These are phyloP conservation scores for Paraconiothyrium sp. DNA, from an alignment of 2,329 filamentous ascomycete species.

Conservation along the genomic window DNA sequence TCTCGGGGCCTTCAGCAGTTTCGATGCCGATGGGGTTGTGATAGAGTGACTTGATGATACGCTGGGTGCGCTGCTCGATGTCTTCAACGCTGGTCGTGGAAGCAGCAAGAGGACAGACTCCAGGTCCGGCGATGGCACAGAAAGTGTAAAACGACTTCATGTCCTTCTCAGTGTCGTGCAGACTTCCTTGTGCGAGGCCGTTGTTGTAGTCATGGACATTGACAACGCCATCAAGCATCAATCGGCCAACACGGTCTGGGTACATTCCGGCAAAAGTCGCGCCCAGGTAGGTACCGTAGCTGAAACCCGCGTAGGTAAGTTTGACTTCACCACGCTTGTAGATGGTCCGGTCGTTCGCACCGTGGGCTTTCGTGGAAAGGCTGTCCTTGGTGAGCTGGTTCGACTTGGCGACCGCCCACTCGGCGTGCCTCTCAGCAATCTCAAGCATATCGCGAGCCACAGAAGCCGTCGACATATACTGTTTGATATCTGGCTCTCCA, in stretches of 20 bases:
- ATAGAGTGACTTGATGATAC: constrained; percentile 49
- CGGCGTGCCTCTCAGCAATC: constrained; percentile 56
- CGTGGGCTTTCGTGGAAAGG: not conserved
- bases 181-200: constrained; percentile 51
- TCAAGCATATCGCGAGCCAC: constrained; percentile 62
- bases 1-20: constrained; percentile 34
- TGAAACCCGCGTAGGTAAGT: constrained; percentile 58
- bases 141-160: constrained; percentile 56
- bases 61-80: constrained; percentile 46
- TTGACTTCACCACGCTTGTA: constrained; percentile 31
- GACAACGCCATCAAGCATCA: constrained; percentile 58
- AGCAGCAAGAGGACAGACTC: constrained; percentile 52
- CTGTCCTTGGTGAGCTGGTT: not conserved
- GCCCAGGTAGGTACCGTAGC: constrained; percentile 58
- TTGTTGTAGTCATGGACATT: constrained; percentile 48
- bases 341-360: constrained; percentile 4
- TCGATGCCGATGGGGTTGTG: constrained; percentile 53
- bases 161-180: constrained; percentile 56
- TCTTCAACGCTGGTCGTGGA: constrained; percentile 41
- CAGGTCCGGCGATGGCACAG: constrained; percentile 54
- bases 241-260: constrained; percentile 46
- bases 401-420: constrained; percentile 37
- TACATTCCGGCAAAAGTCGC: constrained; percentile 51
- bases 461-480: constrained; percentile 57
- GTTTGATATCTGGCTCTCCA: constrained; percentile 50